Evolutionary conservation across 768 basidiomycete species (phyloP), one percentile per base, ranked within the genome.

Genomic region (Boletellus emodensis): DNA sequence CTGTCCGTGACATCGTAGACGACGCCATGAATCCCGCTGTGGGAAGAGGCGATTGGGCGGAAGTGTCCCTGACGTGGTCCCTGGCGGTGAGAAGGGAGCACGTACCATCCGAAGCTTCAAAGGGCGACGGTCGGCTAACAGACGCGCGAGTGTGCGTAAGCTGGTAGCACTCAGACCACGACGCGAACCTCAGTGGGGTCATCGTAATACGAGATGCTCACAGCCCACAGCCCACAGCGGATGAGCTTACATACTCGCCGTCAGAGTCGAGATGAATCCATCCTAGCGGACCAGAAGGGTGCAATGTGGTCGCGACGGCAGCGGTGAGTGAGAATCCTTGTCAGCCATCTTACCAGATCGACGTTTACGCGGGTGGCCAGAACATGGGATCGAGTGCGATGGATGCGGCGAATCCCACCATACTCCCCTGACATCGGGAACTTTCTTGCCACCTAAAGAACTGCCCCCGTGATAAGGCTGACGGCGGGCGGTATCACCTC

Each of bases 11-110:
- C 93, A 66, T 91, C 90, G 75, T 96, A 97, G n/a, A 97, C 93
- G 44, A 97, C 88, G 55, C 94, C 95, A 67, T 94, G 93, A 44
- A 94, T 95, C 34, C 94, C 96, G 52, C 95, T 83, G 76, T 97
- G 98, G n/a, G 93, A 91, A 7, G 94, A 92, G 12, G 95, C 96
- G 69, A 97, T 98, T n/a, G 95, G 97, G 54, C 95, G 83, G 86
- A 96, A 97, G 35, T 93, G 85, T 71, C 98, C 95, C 71, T 99
- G 96, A 34, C 96, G 88, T 90, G 54, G 54, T 48, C 40, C 17
- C 22, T 15, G 17, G 34, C n/a, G 14, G 20, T 10, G 20, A 15
- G 43, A 35, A 17, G 28, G 13, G 33, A 44, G 13, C 14, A 44
- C 43, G 2, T 22, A 24, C 30, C 26, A 22, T 9, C 17, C 30